Percentiles rank a stretch among this genome's conserved stretches.
phyloP scores from a whole-genome alignment of 164 flowering plant species.

The Vitis rotundifolia region DNA sequence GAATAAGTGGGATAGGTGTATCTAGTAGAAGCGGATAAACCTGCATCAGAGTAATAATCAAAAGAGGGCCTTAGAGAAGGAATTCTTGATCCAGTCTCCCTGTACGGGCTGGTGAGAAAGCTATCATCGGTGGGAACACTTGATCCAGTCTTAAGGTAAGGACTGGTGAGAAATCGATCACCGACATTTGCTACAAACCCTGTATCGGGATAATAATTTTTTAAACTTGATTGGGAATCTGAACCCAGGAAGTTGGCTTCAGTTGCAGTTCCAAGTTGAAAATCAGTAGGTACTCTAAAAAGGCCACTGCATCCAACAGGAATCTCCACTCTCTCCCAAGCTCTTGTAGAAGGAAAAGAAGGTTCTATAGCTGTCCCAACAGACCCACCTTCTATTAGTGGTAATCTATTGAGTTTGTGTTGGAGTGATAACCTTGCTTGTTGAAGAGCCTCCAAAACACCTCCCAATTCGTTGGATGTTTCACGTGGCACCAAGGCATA shows the following conservation, averaged over 20 bases:
- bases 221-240: constrained; percentile 14
- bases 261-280: constrained; percentile 19
- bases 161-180: constrained; percentile 11
- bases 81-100: constrained; percentile 19
- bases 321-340: constrained; percentile 18
- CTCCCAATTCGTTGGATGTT: constrained; percentile 21
- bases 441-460: constrained; percentile 70
- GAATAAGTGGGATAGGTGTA: constrained; percentile 11
- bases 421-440: constrained; percentile 59
- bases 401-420: constrained; percentile 33
- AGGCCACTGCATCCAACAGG: constrained; percentile 47
- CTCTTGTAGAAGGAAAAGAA: constrained; percentile 16
- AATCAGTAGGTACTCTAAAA: constrained; percentile 52
- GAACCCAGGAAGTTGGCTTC: constrained; percentile 17
- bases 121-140: constrained; percentile 7
- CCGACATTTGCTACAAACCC: constrained; percentile 7
- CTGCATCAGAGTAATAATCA: constrained; percentile 13
- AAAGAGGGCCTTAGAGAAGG: constrained; percentile 16
- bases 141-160: constrained; percentile 14
- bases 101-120: constrained; percentile 12
- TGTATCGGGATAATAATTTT: constrained; percentile 13
- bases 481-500: constrained; percentile 34
- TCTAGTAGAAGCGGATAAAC: constrained; percentile 14
- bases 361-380: constrained; percentile 21
- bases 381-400: constrained; percentile 19